Base-by-base conservation (phyloP, 768 basidiomycete genomes). In the Paxillus ammoniavirescens region DNA sequence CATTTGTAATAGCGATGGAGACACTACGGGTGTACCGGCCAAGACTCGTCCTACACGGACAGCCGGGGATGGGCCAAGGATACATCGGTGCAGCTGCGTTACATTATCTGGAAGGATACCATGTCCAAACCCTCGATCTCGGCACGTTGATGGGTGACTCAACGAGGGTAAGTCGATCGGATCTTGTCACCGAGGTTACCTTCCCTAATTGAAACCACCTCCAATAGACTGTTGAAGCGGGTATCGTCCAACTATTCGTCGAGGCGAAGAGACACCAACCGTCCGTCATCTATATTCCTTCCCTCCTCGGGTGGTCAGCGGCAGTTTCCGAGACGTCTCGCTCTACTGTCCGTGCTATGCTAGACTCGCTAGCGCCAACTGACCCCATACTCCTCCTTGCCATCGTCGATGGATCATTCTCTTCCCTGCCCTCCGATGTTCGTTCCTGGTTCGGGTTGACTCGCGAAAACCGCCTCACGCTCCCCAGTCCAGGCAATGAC, bases 251-350 rank as follows among this genome's bases (percentile, higher is more conserved):
- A 61, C 77, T 97, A 15, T 98, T 99, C 64, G 81, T 95, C 18
- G 97, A 99, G 69, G 97, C 96, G 1, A 98, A 98, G 67, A 86
- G 96, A 26, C 92, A 97, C 66, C 94, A 96, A 61, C 97, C 97
- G 0, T 94, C 93, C 0, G 87, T 98, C 36, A 82, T 99, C 45
- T 98, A 95, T 69, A 91, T 99, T 30, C 96, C 96, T 0, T 90
- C 92, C 1, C 81, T 99, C 6, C 63, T 83, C 1, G 82, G 86
- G 1, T 98, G 95, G 94, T 89, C 89, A 58, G 76, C 84, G 1
- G 84, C 93, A 2, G 82, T 98, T 21, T 81, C 88, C 1, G 94
- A 98, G 60, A 87, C 88, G 0, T 81, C 93, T 0, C 81, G 93
- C 9, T 81, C 87, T 2, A 96, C 93, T 0, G 82, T 98, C 33